Conservation (phyloP, 1,284 basidiomycete genomes). For the Wallemia ichthyophaga region DNA sequence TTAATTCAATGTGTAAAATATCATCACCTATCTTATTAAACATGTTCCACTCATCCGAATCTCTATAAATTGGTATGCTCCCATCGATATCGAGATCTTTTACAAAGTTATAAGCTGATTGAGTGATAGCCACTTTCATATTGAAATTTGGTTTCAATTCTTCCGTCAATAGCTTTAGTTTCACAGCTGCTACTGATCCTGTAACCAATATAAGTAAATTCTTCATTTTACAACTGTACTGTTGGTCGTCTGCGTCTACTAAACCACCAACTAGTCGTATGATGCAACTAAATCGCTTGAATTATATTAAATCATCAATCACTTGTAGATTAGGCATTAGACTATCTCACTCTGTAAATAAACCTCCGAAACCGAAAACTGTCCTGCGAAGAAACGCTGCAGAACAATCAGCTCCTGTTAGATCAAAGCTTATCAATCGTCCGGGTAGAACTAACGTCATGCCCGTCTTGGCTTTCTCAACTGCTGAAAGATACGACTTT, state of each 20-base stretch:
- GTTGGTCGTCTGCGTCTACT: no score
- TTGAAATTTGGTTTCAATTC: background rate
- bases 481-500: background rate
- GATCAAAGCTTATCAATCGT: background rate
- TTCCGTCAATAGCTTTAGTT: background rate
- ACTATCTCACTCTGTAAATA: no score
- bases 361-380: background rate
- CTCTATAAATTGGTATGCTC: background rate
- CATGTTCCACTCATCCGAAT: background rate
- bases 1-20: constrained; percentile 19
- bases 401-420: background rate
- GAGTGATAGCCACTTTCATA: background rate
- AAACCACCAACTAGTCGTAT: no score
- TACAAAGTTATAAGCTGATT: background rate
- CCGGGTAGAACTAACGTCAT: background rate
- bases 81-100: background rate
- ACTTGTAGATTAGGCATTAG: no score
- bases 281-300: no score
- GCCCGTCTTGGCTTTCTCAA: background rate
- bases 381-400: background rate
- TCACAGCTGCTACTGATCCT: background rate
- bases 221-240: no score
- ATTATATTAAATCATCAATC: no score
- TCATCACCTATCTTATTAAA: background rate
- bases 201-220: background rate